Percentiles rank a stretch among this genome's conserved stretches.
Conservation (phyloP, 73 alveolate genomes). For the Paramecium octaurelia region DNA sequence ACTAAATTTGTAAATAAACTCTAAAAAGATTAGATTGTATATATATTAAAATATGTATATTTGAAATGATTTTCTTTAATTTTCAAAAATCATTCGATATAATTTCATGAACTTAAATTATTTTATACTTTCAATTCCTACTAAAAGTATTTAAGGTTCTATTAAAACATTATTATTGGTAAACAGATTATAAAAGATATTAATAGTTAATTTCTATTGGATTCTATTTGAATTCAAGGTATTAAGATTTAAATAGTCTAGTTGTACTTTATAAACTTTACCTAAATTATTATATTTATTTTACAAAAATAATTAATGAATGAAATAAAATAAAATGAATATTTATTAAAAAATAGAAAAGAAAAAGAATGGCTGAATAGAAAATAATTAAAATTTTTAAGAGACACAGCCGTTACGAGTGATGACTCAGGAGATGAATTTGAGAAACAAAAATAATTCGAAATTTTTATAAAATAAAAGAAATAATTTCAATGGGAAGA, state of each 20-base stretch:
- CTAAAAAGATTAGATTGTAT: too few species aligned
- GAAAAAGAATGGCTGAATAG: not conserved
- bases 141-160: not conserved
- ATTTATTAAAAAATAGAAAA: not conserved
- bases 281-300: not conserved
- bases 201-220: not conserved
- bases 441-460: not conserved
- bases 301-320: not conserved
- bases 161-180: too few species aligned
- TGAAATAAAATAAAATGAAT: slow-evolving; percentile 17
- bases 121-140: not conserved
- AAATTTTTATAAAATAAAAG: not conserved
- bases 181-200: not conserved
- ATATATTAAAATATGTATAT: too few species aligned
- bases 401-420: not conserved
- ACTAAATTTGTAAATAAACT: too few species aligned
- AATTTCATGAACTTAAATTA: too few species aligned
- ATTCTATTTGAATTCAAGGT: not conserved
- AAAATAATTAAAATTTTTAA: not conserved
- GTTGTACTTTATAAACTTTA: not conserved
- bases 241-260: not conserved
- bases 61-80: too few species aligned
- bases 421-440: slow-evolving; percentile 1
- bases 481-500: not conserved
- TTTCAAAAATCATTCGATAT: too few species aligned